Base-by-base conservation (phyloP, 768 basidiomycete genomes). In the Auricularia sp. region DNA sequence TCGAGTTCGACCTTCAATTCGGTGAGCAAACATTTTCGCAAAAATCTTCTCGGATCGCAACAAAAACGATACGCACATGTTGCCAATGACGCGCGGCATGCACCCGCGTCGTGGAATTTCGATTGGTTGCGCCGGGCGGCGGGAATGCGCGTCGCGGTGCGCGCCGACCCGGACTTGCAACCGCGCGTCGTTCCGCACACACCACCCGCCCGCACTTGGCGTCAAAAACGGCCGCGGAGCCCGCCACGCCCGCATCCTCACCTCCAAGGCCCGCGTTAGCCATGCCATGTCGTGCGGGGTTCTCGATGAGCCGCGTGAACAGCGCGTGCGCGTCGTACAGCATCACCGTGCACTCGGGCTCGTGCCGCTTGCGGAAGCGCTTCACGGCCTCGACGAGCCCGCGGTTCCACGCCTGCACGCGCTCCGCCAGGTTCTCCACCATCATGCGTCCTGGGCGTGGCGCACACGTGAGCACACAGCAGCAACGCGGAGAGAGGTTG, bases 171-270 rank as follows among this genome's bases (percentile, higher is more conserved):
- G 24, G 24, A 24, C 24, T 24, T 1, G 24, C 24, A 24, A 24
- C 24, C 24, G 24, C 24, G 24, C 24, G 24, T 24, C 24, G 24
- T 24, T 24, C 24, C 24, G 24, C 24, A 24, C 24, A 24, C 84
- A 86, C 10, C 84, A 75, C 2, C 67, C 68, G 6, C 83, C 82
- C 62, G 62, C 71, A 75, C 3, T 69, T 62, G 1, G 72, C 67
- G 65, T 83, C 78, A n/a, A 68, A 68, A 4, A 63, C 62, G 1
- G 66, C 18, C 0, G 80, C 80, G 65, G 3, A 14, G 13, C 39
- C 39, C 39, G 39, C 39, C 29, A 29, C 29, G 7, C 39, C 39
- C 39, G 39, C 39, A 5, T 7, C 39, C 39, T 42, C 39, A 51
- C 47, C 47, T 16, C 47, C 47, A 18, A 51, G 18, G 1, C 47